Percentiles rank a stretch among this genome's conserved stretches.
phyloP scores from a whole-genome alignment of 2,329 filamentous ascomycete species.

The Madurella fahalii region DNA sequence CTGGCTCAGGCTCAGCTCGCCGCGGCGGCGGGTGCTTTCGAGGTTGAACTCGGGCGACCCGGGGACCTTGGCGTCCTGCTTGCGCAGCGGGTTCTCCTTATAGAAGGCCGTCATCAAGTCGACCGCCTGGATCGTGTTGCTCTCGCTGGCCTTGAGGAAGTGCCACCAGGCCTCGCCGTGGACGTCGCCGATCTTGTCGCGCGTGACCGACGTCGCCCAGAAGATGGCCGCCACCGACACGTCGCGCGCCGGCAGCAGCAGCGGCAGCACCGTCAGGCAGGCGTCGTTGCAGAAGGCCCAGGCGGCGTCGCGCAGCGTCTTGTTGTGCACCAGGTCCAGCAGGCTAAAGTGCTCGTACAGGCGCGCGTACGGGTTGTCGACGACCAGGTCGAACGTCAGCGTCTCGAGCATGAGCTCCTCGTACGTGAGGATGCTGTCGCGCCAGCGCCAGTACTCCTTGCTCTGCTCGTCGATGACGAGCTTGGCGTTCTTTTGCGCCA shows the following conservation, averaged over 20 bases:
- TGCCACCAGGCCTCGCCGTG: constrained; percentile 85
- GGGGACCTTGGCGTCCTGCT: constrained; percentile 49
- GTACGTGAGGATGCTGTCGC: constrained; percentile 86
- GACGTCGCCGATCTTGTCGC: constrained; percentile 71
- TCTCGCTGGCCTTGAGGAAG: constrained; percentile 65
- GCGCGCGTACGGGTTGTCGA: constrained; percentile 81
- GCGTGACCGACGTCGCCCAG: constrained; percentile 73
- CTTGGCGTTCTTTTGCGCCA: constrained; percentile 90
- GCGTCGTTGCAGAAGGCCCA: constrained; percentile 96
- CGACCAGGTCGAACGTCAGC: constrained; percentile 88
- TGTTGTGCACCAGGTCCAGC: constrained; percentile 64
- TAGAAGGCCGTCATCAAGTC: constrained; percentile 70
- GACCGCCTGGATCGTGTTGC: constrained; percentile 67
- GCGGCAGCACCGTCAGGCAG: constrained; percentile 75
- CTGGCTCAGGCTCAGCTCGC: constrained; percentile 39
- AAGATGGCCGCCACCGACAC: constrained; percentile 85
- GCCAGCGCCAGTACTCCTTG: constrained; percentile 98
- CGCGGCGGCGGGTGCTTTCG: constrained; percentile 51
- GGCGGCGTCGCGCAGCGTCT: constrained; percentile 74
- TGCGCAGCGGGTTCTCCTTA: constrained; percentile 58
- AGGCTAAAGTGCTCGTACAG: constrained; percentile 69
- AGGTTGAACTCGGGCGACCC: constrained; percentile 53
- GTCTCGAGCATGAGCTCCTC: constrained; percentile 90
- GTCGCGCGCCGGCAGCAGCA: constrained; percentile 73
- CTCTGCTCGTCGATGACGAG: constrained; percentile 92